Percentiles rank a stretch among this genome's conserved stretches.
These are phyloP conservation scores for Emiliania huxleyi DNA, from an alignment of 78 protist genomes.

Conservation along the genomic window DNA sequence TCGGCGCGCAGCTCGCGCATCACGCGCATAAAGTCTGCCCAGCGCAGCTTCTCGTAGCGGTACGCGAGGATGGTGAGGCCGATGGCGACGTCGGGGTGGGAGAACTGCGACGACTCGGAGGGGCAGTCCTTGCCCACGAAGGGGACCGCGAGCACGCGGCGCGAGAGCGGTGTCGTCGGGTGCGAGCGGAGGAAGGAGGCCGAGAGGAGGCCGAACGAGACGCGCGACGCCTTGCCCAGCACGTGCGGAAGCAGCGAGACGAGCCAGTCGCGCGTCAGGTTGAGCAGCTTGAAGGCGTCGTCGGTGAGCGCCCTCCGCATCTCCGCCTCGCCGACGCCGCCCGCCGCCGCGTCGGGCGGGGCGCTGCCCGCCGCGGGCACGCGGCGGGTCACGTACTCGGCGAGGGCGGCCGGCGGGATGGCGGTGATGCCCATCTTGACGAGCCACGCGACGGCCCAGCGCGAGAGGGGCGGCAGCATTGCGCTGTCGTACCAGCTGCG, in stretches of 20 bases:
- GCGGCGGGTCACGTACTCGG: slow-evolving; percentile 7
- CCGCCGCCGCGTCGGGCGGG: neutral
- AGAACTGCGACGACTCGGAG: slow-evolving; percentile 42
- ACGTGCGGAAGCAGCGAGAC: slow-evolving; percentile 60
- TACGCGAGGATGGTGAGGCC: slow-evolving; percentile 49
- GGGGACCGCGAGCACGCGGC: slow-evolving; percentile 57
- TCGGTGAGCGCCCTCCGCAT: neutral
- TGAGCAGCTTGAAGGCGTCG: slow-evolving; percentile 28
- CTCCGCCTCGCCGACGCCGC: neutral
- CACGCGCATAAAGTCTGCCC: neutral
- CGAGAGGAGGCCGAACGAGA: slow-evolving; percentile 56
- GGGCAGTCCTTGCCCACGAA: slow-evolving; percentile 68
- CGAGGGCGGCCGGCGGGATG: neutral
- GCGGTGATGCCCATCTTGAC: neutral
- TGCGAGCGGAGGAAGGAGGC: neutral
- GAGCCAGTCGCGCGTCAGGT: slow-evolving; percentile 43
- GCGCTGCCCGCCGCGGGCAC: neutral
- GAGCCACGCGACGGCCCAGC: slow-evolving; percentile 65
- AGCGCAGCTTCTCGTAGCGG: slow-evolving; percentile 31
- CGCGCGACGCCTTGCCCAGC: slow-evolving; percentile 54
- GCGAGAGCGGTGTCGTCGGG: slow-evolving; percentile 24
- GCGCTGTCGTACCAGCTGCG: slow-evolving; percentile 39
- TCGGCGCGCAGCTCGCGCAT: neutral
- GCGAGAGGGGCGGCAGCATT: slow-evolving; percentile 48
- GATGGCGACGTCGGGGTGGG: slow-evolving; percentile 67